These are phyloP conservation scores for Yamadazyma sp. DNA, from an alignment of 1,139 yeast species.

Conservation along the genomic window DNA sequence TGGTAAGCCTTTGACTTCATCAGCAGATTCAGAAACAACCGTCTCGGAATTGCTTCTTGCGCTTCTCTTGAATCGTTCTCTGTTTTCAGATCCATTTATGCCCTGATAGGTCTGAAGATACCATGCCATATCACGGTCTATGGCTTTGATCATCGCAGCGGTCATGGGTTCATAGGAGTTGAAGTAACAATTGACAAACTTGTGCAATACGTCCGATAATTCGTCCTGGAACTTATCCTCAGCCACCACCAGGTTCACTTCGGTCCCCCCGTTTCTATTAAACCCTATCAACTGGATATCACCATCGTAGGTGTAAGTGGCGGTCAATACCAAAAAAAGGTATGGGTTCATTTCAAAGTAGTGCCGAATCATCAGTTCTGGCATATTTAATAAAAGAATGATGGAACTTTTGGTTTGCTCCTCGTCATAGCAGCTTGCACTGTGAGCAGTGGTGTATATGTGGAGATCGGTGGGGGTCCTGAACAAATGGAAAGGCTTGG, in stretches of 20 bases:
- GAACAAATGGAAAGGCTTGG: conserved; percentile 85
- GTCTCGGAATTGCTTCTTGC: not conserved
- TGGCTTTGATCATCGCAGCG: conserved; percentile 22
- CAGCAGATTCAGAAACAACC: not conserved
- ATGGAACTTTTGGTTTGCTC: conserved; percentile 66
- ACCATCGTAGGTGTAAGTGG: conserved; percentile 28
- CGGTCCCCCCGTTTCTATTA: conserved; percentile 23
- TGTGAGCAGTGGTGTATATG: conserved; percentile 81
- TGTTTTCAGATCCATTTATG: conserved; percentile 13
- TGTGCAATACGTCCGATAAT: conserved; percentile 19
- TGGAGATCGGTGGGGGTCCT: conserved; percentile 41
- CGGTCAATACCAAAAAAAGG: conserved; percentile 28
- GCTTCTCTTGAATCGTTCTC: conserved; percentile 13
- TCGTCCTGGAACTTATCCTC: conserved; percentile 22
- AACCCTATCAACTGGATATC: conserved; percentile 30
- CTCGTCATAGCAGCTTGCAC: conserved; percentile 50
- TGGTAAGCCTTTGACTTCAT: not conserved
- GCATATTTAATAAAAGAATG: conserved; percentile 61
- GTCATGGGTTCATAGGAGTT: conserved; percentile 24
- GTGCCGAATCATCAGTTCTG: conserved; percentile 21
- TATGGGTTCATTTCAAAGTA: conserved; percentile 27
- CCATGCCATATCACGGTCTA: conserved; percentile 24
- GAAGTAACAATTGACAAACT: conserved; percentile 22
- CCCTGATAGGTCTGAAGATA: conserved; percentile 14
- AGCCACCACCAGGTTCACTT: conserved; percentile 24